Evolutionary conservation across 164 flowering plant genomes (phyloP), one percentile per base, ranked within the genome.

Genomic region (Akebia trifoliata): DNA sequence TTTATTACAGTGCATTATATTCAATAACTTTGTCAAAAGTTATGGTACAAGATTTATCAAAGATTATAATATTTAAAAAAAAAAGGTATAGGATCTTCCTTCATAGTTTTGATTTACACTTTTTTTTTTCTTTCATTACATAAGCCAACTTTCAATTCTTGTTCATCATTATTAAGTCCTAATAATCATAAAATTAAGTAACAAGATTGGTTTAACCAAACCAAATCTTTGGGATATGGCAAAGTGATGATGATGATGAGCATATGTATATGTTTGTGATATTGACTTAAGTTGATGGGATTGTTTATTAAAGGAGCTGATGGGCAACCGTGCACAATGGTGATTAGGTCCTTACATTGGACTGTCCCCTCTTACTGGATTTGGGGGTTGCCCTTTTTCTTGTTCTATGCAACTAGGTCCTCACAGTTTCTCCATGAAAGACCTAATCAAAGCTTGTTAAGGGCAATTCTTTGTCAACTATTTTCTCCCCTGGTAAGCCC

Each of bases 351-450:
- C 5, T 36, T 77, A 32, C 99, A 89, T 50, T 90, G 97, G 99
- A 78, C 83, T 0, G 90, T 93, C 32, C 97, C 99, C 15, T 83
- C 86, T 57, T 89, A 93, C 61, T 69, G 74, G 62, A 65, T 90
- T 43, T 93, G 99, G 97, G 97, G 99, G 26, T 52, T 93, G 65
- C 95, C 97, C 2, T 85, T 93, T 70, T 84, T 69, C 82, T 47
- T 87, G 60, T 84, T 93, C 79, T 93, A 78, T 52, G 84, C 92
- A 26, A 90, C 94, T 4, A 84, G 97, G 50, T 69, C 67, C 42
- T 80, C 97, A 42, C 95, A 93, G 65, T 78, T 90, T 60, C 74
- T 93, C 69, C 90, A 87, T 69, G 73, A 74, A 65, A 85, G 80
- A 46, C 99, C 99, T 1, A 76, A 84, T 55, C 90, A 85, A 49